These are phyloP conservation scores for Neonectria neomacrospora DNA, from an alignment of 2,329 filamentous ascomycete genomes.

Conservation along the genomic window DNA sequence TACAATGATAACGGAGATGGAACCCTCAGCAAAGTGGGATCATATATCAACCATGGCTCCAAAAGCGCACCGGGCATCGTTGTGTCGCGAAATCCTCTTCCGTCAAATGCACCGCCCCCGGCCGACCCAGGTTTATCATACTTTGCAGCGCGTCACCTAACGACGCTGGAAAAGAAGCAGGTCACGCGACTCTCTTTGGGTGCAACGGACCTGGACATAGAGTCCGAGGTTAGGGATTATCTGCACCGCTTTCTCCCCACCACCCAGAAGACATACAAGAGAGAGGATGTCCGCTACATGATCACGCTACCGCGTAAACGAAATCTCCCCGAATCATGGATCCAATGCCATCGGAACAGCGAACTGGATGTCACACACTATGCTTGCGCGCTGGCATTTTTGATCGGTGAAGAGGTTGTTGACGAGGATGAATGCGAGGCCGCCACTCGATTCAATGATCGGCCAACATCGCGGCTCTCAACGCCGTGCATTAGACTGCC, in stretches of 20 bases:
- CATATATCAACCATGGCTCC: slow-evolving; percentile 37
- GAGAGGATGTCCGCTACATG: slow-evolving; percentile 43
- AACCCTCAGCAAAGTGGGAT: slow-evolving; percentile 48
- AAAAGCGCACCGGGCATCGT: slow-evolving; percentile 44
- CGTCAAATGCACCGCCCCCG: slow-evolving; percentile 36
- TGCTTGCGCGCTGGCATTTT: slow-evolving; percentile 47
- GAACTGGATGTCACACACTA: slow-evolving; percentile 41
- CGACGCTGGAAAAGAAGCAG: neutral
- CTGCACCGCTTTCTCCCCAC: slow-evolving; percentile 38
- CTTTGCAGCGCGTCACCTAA: slow-evolving; percentile 9
- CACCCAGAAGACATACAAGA: slow-evolving; percentile 31
- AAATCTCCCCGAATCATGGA: slow-evolving; percentile 43
- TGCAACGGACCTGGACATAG: no score
- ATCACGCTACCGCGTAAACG: slow-evolving; percentile 38
- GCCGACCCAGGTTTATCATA: slow-evolving; percentile 29
- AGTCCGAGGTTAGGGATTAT: slow-evolving; percentile 32
- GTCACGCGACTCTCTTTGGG: neutral
- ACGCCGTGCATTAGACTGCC: slow-evolving; percentile 45
- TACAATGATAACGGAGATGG: slow-evolving; percentile 57
- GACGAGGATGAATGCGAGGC: slow-evolving; percentile 35
- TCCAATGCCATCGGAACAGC: slow-evolving; percentile 33
- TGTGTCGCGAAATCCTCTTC: slow-evolving; percentile 42
- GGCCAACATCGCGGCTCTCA: slow-evolving; percentile 38
- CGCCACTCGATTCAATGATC: slow-evolving; percentile 9
- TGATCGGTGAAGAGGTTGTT: slow-evolving; percentile 44